A percentile compares a stretch with the other conserved stretches of the same genome.
phyloP scores from a whole-genome alignment of 2,329 filamentous ascomycete genomes.

The Sarocladiaceae sp. region DNA sequence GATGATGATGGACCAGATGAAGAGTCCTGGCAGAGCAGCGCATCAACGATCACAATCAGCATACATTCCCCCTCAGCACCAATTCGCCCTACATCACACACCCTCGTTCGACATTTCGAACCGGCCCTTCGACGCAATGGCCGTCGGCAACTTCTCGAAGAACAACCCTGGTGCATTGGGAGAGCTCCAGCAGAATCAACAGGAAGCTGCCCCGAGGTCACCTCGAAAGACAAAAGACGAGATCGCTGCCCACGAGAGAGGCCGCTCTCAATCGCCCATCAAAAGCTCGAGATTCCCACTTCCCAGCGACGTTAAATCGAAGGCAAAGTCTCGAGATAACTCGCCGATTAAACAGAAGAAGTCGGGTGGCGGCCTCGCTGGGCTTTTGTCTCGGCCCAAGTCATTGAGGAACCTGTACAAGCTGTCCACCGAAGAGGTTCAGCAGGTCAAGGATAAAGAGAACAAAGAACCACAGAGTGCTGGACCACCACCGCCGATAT shows the following conservation, averaged over 20 bases:
- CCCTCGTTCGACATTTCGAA: not conserved
- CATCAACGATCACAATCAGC: constrained; percentile 7
- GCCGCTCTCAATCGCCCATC: constrained; percentile 37
- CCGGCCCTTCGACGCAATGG: not conserved
- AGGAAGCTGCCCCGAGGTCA: constrained; percentile 30
- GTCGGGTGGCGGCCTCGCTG: constrained; percentile 77
- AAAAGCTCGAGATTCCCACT: constrained; percentile 28
- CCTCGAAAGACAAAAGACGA: constrained; percentile 1
- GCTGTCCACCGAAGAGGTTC: constrained; percentile 46
- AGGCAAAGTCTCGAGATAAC: constrained; percentile 35
- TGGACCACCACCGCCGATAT: constrained; percentile 66
- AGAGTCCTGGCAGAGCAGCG: not conserved
- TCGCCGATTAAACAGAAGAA: constrained; percentile 70
- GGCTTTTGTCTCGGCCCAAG: constrained; percentile 69
- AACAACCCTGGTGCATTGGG: constrained; percentile 43
- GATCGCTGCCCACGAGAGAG: constrained; percentile 29
- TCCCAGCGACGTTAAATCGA: constrained; percentile 17
- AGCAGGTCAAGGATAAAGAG: constrained; percentile 68
- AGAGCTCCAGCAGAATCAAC: constrained; percentile 55
- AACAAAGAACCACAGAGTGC: constrained; percentile 42
- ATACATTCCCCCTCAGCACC: not conserved
- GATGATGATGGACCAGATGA: not conserved
- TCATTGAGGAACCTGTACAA: constrained; percentile 65
- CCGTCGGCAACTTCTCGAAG: constrained; percentile 26
- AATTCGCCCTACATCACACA: not conserved